These are phyloP conservation scores for Pichia sp. DNA, from an alignment of 1,139 yeast species.

Conservation along the genomic window DNA sequence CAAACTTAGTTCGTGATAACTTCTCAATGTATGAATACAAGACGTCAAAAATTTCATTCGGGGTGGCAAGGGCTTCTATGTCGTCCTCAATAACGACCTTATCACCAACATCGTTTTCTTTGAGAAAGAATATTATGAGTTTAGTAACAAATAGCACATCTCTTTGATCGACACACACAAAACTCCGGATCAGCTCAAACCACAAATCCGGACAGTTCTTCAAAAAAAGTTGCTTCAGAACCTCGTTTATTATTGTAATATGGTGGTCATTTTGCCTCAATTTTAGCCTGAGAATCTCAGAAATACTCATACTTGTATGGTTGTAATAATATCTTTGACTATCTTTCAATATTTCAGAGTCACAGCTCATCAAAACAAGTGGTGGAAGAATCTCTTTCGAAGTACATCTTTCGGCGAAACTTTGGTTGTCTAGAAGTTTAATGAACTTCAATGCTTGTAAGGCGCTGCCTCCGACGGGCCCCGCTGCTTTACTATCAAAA, in stretches of 20 bases:
- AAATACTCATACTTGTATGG: not conserved
- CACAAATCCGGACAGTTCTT: slow-evolving; percentile 6
- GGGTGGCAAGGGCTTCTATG: slow-evolving; percentile 1
- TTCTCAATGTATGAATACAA: slow-evolving; percentile 1
- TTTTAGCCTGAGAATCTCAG: not conserved
- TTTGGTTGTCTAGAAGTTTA: slow-evolving; percentile 3
- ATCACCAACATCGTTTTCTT: slow-evolving; percentile 12
- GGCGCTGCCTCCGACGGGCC: slow-evolving; percentile 15
- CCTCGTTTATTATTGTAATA: not conserved
- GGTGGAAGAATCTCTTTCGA: slow-evolving; percentile 1
- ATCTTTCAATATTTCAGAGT: slow-evolving; percentile 9
- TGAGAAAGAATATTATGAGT: slow-evolving; percentile 13
- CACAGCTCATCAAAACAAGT: slow-evolving; percentile 8
- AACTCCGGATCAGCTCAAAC: slow-evolving; percentile 15
- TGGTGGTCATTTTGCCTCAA: not conserved
- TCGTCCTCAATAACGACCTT: slow-evolving; percentile 1
- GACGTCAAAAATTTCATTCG: not conserved
- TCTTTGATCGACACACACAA: slow-evolving; percentile 1
- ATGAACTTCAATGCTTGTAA: slow-evolving; percentile 18
- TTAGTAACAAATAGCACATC: slow-evolving; percentile 11
- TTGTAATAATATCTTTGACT: slow-evolving; percentile 2
- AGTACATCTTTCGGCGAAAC: not conserved
- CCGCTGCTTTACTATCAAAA: slow-evolving; percentile 15
- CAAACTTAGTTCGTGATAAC: not conserved
- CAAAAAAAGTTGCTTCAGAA: not conserved